Base-by-base conservation (phyloP, 345 rosid genomes). In the Eutrema japonicum region DNA sequence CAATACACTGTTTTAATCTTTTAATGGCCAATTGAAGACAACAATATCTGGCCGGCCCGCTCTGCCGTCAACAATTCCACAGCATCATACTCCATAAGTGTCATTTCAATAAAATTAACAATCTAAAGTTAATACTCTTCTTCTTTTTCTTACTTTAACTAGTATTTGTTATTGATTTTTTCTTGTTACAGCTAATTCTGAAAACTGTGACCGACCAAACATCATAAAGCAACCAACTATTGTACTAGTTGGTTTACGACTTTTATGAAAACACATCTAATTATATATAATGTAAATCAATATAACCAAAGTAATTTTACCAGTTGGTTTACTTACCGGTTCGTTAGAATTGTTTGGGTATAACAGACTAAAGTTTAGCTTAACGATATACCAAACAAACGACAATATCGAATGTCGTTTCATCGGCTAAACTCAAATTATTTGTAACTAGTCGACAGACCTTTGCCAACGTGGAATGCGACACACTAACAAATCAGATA, bases 131-230 rank as follows among this genome's bases (percentile, higher is more conserved):
- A 48, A 33, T 45, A 33, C 13, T 45, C 4, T 16, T 22, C 26
- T 22, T 22, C 26, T 32, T 7, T 8, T 68, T 18, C 26, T 12
- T 58, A 47, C 49, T 60, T 58, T 45, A 63, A 2, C 54, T 64
- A 29, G 12, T 32, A 5, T 48, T 64, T 37, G 3, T 22, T 56
- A 53, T 4, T 35, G 55, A 30, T 11, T 16, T 43, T 27, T 41
- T 66, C 58, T 74, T 66, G 67, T 74, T 74, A 74, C 73, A 57
- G 46, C 68, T 66, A 66, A 74, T 66, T 74, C 46, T 74, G 50
- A 43, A 36, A 66, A 66, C 43, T 66, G 54, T 47, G 78, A 67
- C 73, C 78, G 67, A 74, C 67, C 78, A 74, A 66, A 49, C 38
- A 41, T 45, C 53, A 49, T 30, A 66, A 66, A 57, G 40, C 60